Conservation (phyloP, 371 early-diverging fungal species). For the Mucor piriformis region DNA sequence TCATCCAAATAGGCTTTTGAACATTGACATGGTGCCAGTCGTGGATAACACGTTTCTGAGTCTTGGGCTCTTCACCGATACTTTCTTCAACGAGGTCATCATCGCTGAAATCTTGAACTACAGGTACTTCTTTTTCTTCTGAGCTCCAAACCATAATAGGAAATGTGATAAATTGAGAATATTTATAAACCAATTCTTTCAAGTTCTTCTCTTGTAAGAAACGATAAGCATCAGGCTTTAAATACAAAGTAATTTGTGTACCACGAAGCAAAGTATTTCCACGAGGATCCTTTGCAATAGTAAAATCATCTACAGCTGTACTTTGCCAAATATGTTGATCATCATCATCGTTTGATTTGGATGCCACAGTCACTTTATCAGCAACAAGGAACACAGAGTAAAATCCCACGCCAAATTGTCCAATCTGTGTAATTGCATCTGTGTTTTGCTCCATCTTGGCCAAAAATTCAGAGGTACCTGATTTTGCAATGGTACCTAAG, state of each 20-base stretch:
- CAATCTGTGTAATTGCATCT: slow-evolving; percentile 79
- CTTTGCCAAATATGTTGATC: slow-evolving; percentile 90
- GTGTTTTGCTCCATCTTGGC: slow-evolving; percentile 60
- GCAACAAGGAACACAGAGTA: slow-evolving; percentile 94
- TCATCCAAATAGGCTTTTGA: slow-evolving; percentile 93
- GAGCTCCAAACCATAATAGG: slow-evolving; percentile 84
- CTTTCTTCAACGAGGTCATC: slow-evolving; percentile 58
- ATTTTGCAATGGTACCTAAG: slow-evolving; percentile 97
- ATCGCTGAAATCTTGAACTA: slow-evolving; percentile 46
- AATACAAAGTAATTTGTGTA: slow-evolving; percentile 86
- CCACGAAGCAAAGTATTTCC: slow-evolving; percentile 85
- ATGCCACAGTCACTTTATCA: slow-evolving; percentile 93
- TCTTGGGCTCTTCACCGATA: slow-evolving; percentile 49
- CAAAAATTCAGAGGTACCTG: slow-evolving; percentile 85
- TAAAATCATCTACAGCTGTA: slow-evolving; percentile 75
- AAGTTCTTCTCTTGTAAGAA: slow-evolving; percentile 74
- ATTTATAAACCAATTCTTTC: slow-evolving; percentile 74
- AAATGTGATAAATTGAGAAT: slow-evolving; percentile 93
- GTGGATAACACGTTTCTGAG: slow-evolving; percentile 49
- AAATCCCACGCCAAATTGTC: slow-evolving; percentile 99
- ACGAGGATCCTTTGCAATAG: slow-evolving; percentile 85
- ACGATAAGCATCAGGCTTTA: slow-evolving; percentile 88
- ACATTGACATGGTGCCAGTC: slow-evolving; percentile 76
- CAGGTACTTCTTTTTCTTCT: slow-evolving; percentile 53
- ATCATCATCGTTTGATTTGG: slow-evolving; percentile 81